Conservation (phyloP, 306 rosid species). For the Ormosia emarginata region DNA sequence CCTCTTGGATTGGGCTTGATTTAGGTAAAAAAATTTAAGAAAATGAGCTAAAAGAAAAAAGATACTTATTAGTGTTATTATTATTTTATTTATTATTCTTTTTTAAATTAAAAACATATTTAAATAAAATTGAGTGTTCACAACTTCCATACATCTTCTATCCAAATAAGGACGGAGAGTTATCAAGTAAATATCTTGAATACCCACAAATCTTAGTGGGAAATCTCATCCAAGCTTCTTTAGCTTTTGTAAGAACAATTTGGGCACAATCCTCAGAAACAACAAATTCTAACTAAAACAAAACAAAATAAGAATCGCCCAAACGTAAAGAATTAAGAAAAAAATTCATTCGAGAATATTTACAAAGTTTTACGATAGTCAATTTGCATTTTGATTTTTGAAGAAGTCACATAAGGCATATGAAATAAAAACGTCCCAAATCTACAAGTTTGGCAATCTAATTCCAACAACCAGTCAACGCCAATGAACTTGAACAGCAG, state of each 20-base stretch:
- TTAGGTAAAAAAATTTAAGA: too few relatives aligned
- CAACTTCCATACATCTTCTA: constrained; percentile 57
- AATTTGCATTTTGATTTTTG: too few relatives aligned
- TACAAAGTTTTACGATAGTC: too few relatives aligned
- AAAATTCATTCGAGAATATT: background rate
- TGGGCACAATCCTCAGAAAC: background rate
- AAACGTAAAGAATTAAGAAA: background rate
- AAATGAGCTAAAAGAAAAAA: too few relatives aligned
- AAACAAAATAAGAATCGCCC: background rate
- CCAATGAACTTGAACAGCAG: constrained; percentile 17
- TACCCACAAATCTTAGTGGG: constrained; percentile 4
- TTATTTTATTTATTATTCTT: too few relatives aligned
- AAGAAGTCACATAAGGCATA: background rate
- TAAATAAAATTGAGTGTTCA: too few relatives aligned
- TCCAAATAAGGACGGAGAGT: background rate
- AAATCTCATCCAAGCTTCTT: constrained; percentile 13
- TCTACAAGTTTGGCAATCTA: constrained; percentile 24
- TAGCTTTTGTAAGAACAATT: constrained; percentile 1
- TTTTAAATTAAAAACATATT: too few relatives aligned
- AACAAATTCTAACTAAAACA: constrained; percentile 2
- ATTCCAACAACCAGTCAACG: constrained; percentile 15
- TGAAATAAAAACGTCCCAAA: background rate
- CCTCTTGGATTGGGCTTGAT: too few relatives aligned
- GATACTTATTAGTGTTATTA: too few relatives aligned
- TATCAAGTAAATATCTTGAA: constrained; percentile 9